These are phyloP conservation scores for Orbilia brochopaga DNA, from an alignment of 2,329 filamentous ascomycete genomes.

Conservation along the genomic window DNA sequence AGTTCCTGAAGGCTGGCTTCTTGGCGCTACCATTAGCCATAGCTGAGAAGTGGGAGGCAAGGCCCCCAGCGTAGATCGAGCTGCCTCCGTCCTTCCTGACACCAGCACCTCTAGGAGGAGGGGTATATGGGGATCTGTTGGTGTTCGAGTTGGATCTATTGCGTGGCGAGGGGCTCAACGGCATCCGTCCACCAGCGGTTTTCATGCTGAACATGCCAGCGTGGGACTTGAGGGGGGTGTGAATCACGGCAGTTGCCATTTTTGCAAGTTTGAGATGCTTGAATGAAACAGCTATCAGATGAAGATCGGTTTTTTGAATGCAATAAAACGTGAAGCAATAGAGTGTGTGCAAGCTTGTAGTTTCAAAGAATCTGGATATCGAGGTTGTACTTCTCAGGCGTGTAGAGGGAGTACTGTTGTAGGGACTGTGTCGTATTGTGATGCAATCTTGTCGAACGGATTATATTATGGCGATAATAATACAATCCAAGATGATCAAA, in stretches of 20 bases:
- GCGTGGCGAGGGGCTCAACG: conserved; percentile 88
- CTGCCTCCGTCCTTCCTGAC: conserved; percentile 70
- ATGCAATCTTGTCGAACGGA: conserved; percentile 51
- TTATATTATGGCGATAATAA: conserved; percentile 52
- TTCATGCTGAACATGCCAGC: conserved; percentile 88
- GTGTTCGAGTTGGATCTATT: conserved; percentile 66
- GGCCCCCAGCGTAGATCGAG: conserved; percentile 58
- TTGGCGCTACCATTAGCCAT: conserved; percentile 42
- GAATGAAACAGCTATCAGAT: not conserved
- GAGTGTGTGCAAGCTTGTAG: not conserved
- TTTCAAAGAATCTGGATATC: conserved; percentile 5
- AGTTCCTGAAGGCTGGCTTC: conserved; percentile 66
- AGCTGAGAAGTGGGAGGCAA: conserved; percentile 61
- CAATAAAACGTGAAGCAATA: not conserved
- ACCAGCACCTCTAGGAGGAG: conserved; percentile 59
- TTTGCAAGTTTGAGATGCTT: conserved; percentile 57
- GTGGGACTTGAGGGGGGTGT: conserved; percentile 94
- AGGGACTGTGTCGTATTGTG: not conserved
- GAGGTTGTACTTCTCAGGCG: conserved; percentile 44
- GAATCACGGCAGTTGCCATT: conserved; percentile 84
- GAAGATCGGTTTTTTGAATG: conserved; percentile 26
- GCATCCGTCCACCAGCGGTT: conserved; percentile 92
- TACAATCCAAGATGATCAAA: conserved; percentile 52
- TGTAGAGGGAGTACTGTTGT: conserved; percentile 38
- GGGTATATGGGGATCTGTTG: conserved; percentile 78